Conservation (phyloP, 139 green algal species). For the Chlorella sp. region DNA sequence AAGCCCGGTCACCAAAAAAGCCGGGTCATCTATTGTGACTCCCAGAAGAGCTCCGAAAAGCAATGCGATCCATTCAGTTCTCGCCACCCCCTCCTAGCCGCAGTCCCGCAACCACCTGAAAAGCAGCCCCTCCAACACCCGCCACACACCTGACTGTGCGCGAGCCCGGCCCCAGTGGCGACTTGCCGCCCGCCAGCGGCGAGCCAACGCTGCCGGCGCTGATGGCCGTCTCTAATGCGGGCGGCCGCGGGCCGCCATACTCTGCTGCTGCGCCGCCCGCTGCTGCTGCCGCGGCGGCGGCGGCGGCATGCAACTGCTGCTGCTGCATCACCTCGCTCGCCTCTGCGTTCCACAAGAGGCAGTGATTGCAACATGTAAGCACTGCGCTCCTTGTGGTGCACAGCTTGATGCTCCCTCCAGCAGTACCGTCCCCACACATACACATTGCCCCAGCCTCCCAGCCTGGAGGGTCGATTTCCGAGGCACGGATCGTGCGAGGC, state of each 20-base stretch:
- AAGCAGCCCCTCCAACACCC: neutral
- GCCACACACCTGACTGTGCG: slow-evolving; percentile 19
- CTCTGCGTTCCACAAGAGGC: neutral
- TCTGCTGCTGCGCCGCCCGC: slow-evolving; percentile 12
- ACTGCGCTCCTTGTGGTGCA: neutral
- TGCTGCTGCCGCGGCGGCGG: neutral
- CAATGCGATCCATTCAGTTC: no score
- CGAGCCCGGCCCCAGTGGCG: slow-evolving; percentile 2
- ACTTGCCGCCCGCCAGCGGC: slow-evolving; percentile 12
- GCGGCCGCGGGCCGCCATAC: slow-evolving; percentile 1
- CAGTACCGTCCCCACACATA: no score
- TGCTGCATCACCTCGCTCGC: slow-evolving; percentile 35
- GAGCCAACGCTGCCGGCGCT: neutral
- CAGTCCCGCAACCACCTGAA: no score
- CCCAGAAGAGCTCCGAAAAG: no score
- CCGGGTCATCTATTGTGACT: no score
- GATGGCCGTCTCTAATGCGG: slow-evolving; percentile 4
- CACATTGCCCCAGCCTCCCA: neutral
- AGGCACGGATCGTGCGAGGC: neutral
- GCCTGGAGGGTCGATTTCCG: neutral
- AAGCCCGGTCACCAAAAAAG: no score
- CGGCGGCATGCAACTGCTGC: neutral
- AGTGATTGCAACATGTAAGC: neutral
- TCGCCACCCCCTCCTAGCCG: no score
- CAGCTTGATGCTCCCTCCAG: no score